Evolutionary conservation across 2,329 filamentous ascomycete genomes (phyloP).

Genomic region (Fusarium metavorans): DNA sequence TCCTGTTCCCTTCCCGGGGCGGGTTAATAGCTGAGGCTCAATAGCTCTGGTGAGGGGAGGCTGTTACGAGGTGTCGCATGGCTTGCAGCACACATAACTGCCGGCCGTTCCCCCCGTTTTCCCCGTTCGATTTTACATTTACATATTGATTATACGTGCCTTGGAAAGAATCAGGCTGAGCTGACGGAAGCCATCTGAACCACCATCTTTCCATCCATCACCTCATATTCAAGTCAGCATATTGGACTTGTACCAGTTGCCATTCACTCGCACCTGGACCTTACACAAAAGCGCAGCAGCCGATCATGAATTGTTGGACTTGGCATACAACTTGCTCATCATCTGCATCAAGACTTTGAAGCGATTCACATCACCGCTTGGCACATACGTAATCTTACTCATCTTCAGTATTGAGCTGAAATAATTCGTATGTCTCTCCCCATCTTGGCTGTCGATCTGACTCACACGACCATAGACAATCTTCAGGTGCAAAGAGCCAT

Average conservation of each 20-base stretch:
- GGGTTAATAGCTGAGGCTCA: conserved; percentile 16
- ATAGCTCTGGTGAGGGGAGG: conserved; percentile 4
- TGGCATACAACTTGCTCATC: background rate
- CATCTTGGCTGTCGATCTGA: background rate
- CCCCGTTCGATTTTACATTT: background rate
- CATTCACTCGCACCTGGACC: background rate
- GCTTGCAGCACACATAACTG: conserved; percentile 15
- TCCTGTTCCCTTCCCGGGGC: background rate
- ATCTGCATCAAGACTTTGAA: conserved; percentile 7
- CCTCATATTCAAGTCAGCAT: background rate
- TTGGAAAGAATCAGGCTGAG: background rate
- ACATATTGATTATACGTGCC: background rate
- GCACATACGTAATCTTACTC: background rate
- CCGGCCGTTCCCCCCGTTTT: conserved; percentile 8
- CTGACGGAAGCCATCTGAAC: background rate
- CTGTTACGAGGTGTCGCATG: background rate
- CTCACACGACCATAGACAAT: background rate
- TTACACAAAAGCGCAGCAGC: background rate
- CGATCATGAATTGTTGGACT: conserved; percentile 6
- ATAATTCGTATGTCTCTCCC: background rate
- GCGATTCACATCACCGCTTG: background rate
- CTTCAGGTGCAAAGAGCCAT: background rate
- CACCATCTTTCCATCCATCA: background rate
- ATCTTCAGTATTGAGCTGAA: background rate
- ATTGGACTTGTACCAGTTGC: background rate